Percentiles rank a stretch among this genome's conserved stretches.
phyloP scores from a whole-genome alignment of 169 alveolate species.

The Plasmodium cynomolgi region DNA sequence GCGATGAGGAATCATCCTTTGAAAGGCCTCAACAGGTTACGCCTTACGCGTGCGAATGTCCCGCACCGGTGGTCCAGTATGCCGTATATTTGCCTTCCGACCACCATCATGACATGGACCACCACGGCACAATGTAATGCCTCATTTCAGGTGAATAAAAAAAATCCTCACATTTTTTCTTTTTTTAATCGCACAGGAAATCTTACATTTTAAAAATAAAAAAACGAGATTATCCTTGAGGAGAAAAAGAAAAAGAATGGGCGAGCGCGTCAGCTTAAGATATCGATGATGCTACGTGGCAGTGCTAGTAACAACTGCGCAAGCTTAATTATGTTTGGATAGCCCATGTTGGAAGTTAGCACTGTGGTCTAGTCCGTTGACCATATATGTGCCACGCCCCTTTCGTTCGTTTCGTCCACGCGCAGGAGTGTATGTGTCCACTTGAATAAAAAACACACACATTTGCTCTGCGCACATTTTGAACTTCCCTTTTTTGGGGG shows the following conservation, averaged over 20 bases:
- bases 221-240: constrained; percentile 69
- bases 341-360: not conserved
- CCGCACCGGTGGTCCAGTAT: not conserved
- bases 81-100: not conserved
- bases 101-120: not conserved
- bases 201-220: constrained; percentile 58
- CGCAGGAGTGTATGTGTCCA: not conserved
- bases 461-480: not conserved
- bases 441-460: not conserved
- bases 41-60: not conserved
- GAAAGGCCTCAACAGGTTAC: constrained; percentile 9
- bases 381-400: not conserved
- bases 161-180: constrained; percentile 6
- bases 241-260: constrained; percentile 76
- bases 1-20: not conserved
- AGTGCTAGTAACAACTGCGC: not conserved
- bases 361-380: not conserved
- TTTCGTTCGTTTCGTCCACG: not conserved
- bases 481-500: not conserved
- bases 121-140: not conserved
- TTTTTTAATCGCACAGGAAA: constrained; percentile 32
- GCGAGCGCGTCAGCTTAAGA: constrained; percentile 74
- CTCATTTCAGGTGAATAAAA: not conserved
- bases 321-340: not conserved
- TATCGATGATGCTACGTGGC: constrained; percentile 24